A percentile compares a stretch with the other conserved stretches of the same genome.
phyloP scores from a whole-genome alignment of 495 filamentous ascomycete species.

The Penicillium soppii region DNA sequence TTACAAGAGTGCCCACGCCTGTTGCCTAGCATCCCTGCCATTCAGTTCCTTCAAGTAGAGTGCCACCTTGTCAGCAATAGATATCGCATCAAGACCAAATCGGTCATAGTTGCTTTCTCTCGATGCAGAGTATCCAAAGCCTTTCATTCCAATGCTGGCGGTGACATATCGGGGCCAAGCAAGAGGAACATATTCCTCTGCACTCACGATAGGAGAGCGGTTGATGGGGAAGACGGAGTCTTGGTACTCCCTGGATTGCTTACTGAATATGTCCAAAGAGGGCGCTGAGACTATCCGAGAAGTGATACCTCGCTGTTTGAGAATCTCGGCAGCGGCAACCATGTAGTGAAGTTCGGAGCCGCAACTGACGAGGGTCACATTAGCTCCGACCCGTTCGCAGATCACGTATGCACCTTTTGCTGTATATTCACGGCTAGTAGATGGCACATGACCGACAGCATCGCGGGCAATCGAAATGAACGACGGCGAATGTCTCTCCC shows the following conservation, averaged over 20 bases:
- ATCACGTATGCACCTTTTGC: slow-evolving; percentile 39
- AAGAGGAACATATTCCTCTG: slow-evolving; percentile 24
- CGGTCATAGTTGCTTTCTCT: slow-evolving; percentile 24
- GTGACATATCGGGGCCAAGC: slow-evolving; percentile 24
- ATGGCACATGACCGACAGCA: slow-evolving; percentile 17
- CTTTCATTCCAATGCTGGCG: slow-evolving; percentile 6
- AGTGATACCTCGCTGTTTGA: not conserved
- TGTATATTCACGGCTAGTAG: slow-evolving; percentile 26
- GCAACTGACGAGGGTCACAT: slow-evolving; percentile 35
- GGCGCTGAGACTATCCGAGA: slow-evolving; percentile 15
- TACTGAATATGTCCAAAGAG: slow-evolving; percentile 18
- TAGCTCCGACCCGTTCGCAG: slow-evolving; percentile 16
- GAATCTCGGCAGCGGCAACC: slow-evolving; percentile 16
- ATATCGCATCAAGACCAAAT: no score
- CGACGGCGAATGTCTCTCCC: no score
- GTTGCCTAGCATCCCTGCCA: no score
- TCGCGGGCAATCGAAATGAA: slow-evolving; percentile 37
- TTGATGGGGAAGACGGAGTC: slow-evolving; percentile 17
- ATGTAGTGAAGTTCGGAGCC: slow-evolving; percentile 34
- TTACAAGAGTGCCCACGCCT: no score
- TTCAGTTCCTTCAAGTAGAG: no score
- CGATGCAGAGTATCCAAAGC: slow-evolving; percentile 25
- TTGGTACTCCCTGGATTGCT: slow-evolving; percentile 16
- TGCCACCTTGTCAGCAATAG: no score
- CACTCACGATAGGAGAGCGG: slow-evolving; percentile 19